phyloP scores from a whole-genome alignment of 805 yeast species.

The Candida xiaguanensis region DNA sequence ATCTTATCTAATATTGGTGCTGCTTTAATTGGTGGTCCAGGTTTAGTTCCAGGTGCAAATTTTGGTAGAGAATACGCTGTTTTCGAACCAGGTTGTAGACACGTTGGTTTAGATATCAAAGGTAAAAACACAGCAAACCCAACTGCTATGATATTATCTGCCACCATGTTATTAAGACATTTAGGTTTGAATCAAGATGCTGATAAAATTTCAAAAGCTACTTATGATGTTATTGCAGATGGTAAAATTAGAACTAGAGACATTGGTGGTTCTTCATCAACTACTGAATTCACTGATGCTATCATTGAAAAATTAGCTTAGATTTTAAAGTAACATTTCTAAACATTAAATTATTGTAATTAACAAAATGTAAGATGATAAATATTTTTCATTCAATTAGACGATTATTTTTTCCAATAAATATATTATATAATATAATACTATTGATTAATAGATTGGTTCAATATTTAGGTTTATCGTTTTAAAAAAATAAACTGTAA shows the following conservation, averaged over 20 bases:
- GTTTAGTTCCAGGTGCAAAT: conserved; percentile 97
- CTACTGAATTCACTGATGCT: conserved; percentile 93
- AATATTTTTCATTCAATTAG: too few relatives aligned
- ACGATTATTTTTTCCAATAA: too few relatives aligned
- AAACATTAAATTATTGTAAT: too few relatives aligned
- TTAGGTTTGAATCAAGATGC: conserved; percentile 84
- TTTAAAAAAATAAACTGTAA: background rate
- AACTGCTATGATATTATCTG: conserved; percentile 92
- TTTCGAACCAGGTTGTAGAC: conserved; percentile 99
- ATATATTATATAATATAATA: background rate
- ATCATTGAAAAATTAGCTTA: conserved; percentile 63
- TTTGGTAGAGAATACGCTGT: conserved; percentile 97
- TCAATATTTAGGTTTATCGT: background rate
- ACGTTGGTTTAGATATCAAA: conserved; percentile 94
- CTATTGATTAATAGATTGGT: background rate
- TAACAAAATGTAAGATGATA: too few relatives aligned
- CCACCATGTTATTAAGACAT: conserved; percentile 91
- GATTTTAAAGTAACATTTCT: too few relatives aligned
- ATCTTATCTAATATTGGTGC: conserved; percentile 98
- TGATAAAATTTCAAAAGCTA: conserved; percentile 83
- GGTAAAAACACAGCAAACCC: conserved; percentile 97
- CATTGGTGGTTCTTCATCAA: conserved; percentile 85
- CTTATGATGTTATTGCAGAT: conserved; percentile 84
- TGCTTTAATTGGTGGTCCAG: conserved; percentile 96
- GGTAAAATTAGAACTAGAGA: conserved; percentile 84